Conservation (phyloP, 345 rosid genomes). For the Aurinia saxatilis region DNA sequence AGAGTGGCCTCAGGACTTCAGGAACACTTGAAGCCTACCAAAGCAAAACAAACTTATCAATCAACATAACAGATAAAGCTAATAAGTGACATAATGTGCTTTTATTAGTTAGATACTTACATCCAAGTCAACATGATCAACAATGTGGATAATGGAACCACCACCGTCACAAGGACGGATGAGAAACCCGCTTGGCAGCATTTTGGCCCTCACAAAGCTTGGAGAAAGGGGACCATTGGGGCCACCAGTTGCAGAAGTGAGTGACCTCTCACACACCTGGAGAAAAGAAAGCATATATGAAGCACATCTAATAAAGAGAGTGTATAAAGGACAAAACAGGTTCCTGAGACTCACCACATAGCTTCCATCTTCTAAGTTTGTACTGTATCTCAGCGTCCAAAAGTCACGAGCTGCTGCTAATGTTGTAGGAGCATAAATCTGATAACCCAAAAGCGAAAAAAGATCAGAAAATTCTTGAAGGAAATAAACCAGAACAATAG, state of each 20-base stretch:
- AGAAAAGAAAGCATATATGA: neutral
- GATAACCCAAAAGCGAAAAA: neutral
- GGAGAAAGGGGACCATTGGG: conserved; percentile 69
- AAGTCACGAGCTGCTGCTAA: conserved; percentile 94
- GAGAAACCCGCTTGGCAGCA: conserved; percentile 89
- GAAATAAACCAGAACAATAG: neutral
- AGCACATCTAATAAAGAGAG: neutral
- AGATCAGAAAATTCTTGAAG: neutral
- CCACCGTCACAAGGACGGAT: conserved; percentile 97
- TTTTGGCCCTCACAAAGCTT: conserved; percentile 76
- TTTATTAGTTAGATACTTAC: conserved; percentile 39
- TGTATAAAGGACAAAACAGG: neutral
- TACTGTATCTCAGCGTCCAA: conserved; percentile 86
- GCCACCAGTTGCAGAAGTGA: conserved; percentile 69
- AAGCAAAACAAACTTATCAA: neutral
- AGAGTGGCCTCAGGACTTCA: conserved; percentile 89
- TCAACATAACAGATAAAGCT: neutral
- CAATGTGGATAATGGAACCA: conserved; percentile 88
- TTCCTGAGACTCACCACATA: conserved; percentile 48
- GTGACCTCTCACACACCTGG: conserved; percentile 92
- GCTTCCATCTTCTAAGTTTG: conserved; percentile 88
- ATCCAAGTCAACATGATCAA: conserved; percentile 90
- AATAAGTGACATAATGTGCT: neutral
- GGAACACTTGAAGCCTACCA: conserved; percentile 89
- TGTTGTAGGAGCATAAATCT: conserved; percentile 93